Evolutionary conservation across 306 rosid genomes (phyloP).

Genomic region (Biancaea sappan): DNA sequence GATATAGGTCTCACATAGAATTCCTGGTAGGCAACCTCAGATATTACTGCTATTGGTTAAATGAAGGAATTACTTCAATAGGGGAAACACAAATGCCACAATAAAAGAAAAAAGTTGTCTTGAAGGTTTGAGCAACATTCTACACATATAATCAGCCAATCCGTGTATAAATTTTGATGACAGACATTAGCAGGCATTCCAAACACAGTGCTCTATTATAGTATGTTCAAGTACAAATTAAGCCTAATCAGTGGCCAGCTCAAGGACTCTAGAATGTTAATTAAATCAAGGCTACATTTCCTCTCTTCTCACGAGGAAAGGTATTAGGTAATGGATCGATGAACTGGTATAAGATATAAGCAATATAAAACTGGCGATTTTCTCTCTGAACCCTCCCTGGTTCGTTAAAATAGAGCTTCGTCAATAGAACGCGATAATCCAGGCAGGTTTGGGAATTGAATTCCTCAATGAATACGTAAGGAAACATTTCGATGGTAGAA

Average conservation of each 20-base stretch:
- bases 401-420: neutral
- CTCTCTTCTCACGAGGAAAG: neutral
- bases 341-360: neutral
- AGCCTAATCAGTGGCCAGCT: slow-evolving; percentile 4
- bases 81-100: neutral
- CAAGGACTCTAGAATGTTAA: neutral
- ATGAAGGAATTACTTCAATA: neutral
- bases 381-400: neutral
- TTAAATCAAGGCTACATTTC: neutral
- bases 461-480: neutral
- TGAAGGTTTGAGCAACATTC: neutral
- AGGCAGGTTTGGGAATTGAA: neutral
- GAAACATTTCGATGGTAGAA: neutral
- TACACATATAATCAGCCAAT: neutral
- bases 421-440: slow-evolving; percentile 18
- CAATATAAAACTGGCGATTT: neutral
- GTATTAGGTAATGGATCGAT: neutral
- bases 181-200: neutral
- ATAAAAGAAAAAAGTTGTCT: neutral
- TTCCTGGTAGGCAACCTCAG: neutral
- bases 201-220: neutral
- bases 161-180: neutral
- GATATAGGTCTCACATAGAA: slow-evolving; percentile 26
- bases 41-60: neutral
- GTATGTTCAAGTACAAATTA: neutral